Percentiles rank a stretch among this genome's conserved stretches.
Conservation (phyloP, 108 stramenopile genomes). For the Discostella stelligeroides region DNA sequence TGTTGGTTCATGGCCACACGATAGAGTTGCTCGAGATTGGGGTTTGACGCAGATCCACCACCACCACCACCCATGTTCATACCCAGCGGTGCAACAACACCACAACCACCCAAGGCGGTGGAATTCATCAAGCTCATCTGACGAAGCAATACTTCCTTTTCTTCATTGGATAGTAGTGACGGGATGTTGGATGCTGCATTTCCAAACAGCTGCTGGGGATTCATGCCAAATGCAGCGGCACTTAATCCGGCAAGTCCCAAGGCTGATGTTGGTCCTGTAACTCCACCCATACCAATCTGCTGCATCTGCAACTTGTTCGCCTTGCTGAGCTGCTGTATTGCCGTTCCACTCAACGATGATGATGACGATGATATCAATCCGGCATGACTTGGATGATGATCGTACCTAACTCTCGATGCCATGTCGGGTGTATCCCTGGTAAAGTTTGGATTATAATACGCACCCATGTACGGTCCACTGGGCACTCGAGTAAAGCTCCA, state of each 20-base stretch:
- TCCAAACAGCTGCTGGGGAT: neutral
- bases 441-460: constrained; percentile 58
- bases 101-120: neutral
- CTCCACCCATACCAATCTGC: neutral
- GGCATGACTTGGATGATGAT: constrained; percentile 14
- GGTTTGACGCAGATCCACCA: neutral
- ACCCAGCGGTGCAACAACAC: neutral
- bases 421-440: constrained; percentile 37
- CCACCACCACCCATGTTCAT: constrained; percentile 1
- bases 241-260: neutral
- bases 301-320: constrained; percentile 26
- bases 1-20: constrained; percentile 9
- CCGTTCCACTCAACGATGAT: too few relatives aligned
- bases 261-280: neutral
- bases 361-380: too few relatives aligned
- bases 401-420: constrained; percentile 37
- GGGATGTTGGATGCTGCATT: neutral
- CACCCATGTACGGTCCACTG: constrained; percentile 61
- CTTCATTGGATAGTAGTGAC: constrained; percentile 4
- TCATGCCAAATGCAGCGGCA: constrained; percentile 2
- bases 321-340: constrained; percentile 31
- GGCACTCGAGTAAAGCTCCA: constrained; percentile 63
- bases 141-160: constrained; percentile 1
- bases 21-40: constrained; percentile 3
- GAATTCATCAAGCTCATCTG: constrained; percentile 15